A percentile compares a stretch with the other conserved stretches of the same genome.
Evolutionary conservation across 371 early-diverging fungal species (phyloP).

Genomic region (Syncephalastrum racemosum): DNA sequence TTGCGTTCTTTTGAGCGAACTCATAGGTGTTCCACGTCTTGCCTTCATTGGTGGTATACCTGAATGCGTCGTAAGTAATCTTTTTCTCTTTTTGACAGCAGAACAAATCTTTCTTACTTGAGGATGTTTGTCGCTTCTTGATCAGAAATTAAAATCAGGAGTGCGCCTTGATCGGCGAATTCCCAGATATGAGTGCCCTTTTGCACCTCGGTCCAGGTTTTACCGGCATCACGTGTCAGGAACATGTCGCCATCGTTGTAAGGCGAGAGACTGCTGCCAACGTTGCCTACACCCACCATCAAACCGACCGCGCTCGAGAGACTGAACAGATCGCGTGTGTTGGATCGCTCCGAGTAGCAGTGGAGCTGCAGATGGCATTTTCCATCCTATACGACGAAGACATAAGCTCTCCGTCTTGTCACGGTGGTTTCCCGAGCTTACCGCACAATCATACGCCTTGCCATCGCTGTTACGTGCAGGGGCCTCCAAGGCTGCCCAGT

Average conservation of each 20-base stretch:
- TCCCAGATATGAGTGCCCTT: slow-evolving; percentile 81
- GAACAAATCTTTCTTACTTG: slow-evolving; percentile 31
- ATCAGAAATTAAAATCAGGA: slow-evolving; percentile 74
- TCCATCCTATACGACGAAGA: slow-evolving; percentile 7
- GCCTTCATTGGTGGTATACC: slow-evolving; percentile 64
- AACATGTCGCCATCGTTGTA: slow-evolving; percentile 81
- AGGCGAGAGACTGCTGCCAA: slow-evolving; percentile 64
- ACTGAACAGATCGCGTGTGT: slow-evolving; percentile 77
- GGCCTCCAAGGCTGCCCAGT: slow-evolving; percentile 63
- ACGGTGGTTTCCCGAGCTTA: neutral
- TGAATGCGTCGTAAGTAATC: slow-evolving; percentile 2
- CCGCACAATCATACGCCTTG: slow-evolving; percentile 26
- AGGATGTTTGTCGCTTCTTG: slow-evolving; percentile 73
- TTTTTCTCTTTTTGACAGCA: slow-evolving; percentile 14
- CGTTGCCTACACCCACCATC: slow-evolving; percentile 92
- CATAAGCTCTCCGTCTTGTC: neutral
- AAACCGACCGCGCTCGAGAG: slow-evolving; percentile 83
- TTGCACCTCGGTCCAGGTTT: slow-evolving; percentile 70
- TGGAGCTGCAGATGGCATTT: slow-evolving; percentile 77
- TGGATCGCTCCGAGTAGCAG: slow-evolving; percentile 77
- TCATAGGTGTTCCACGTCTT: slow-evolving; percentile 56
- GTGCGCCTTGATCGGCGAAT: slow-evolving; percentile 86
- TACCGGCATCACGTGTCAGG: slow-evolving; percentile 83
- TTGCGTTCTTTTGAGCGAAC: slow-evolving; percentile 50
- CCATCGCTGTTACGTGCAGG: slow-evolving; percentile 57